Percentiles rank a stretch among this genome's conserved stretches.
Evolutionary conservation across 2,329 filamentous ascomycete species (phyloP).

Genomic region (Pestalotiopsis fici): DNA sequence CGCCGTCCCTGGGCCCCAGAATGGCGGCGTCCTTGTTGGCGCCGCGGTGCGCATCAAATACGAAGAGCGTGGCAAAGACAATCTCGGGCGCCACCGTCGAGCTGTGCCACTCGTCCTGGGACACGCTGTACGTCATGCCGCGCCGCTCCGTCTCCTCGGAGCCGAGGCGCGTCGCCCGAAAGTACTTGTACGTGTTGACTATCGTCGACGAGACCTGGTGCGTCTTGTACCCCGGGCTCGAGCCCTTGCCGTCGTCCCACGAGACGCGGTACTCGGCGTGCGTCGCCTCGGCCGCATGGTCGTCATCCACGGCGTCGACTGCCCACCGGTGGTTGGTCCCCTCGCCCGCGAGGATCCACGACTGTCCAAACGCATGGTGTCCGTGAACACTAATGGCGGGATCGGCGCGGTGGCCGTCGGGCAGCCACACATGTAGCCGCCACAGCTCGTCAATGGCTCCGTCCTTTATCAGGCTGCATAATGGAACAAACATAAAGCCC

Average conservation of each 20-base stretch:
- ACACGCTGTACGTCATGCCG: constrained; percentile 28
- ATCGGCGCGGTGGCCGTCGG: constrained; percentile 29
- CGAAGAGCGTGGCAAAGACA: constrained; percentile 35
- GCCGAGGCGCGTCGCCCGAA: constrained; percentile 9
- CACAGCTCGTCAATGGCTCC: constrained; percentile 34
- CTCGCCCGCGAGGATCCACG: constrained; percentile 36
- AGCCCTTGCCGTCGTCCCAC: constrained; percentile 26
- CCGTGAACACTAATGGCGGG: constrained; percentile 29
- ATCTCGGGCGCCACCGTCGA: constrained; percentile 25
- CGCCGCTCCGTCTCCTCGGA: constrained; percentile 15
- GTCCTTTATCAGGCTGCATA: constrained; percentile 33
- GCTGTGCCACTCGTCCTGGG: constrained; percentile 29
- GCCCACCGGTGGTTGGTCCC: constrained; percentile 30
- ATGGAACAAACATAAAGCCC: constrained; percentile 33
- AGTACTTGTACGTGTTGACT: constrained; percentile 23
- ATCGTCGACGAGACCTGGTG: constrained; percentile 26
- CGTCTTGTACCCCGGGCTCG: constrained; percentile 22
- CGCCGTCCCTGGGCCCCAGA: constrained; percentile 28
- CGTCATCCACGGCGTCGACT: constrained; percentile 17
- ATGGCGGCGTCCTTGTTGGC: constrained; percentile 30
- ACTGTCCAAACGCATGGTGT: constrained; percentile 35
- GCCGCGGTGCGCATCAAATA: constrained; percentile 34
- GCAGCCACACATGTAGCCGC: constrained; percentile 36
- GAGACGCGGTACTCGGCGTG: constrained; percentile 28
- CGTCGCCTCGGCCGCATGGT: constrained; percentile 18